These are phyloP conservation scores for Rhizophagus sp. DNA, from an alignment of 192 early-diverging fungal species.

Conservation along the genomic window DNA sequence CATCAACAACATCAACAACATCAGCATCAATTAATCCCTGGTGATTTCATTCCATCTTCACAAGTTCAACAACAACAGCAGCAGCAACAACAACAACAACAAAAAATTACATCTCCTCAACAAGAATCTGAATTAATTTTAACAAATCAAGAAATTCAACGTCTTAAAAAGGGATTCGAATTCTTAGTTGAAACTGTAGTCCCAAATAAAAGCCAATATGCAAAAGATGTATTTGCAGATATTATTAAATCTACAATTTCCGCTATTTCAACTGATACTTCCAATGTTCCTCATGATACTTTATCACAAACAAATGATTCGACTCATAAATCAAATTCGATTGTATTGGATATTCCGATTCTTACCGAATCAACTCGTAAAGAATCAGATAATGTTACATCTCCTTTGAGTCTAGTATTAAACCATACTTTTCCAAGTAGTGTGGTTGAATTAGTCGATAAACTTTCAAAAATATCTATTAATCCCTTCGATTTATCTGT, in stretches of 20 bases:
- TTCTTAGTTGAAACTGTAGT: neutral
- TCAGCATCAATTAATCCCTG: neutral
- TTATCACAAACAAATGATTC: neutral
- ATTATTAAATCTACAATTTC: neutral
- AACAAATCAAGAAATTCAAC: conserved; percentile 9
- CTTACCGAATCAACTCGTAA: neutral
- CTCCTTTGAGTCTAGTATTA: neutral
- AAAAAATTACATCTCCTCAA: neutral
- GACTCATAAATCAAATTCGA: neutral
- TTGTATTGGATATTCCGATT: conserved; percentile 21
- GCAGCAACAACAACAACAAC: neutral
- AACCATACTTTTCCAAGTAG: conserved; percentile 27
- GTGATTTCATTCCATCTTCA: neutral
- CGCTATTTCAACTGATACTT: neutral
- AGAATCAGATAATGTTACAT: neutral
- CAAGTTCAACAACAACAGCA: neutral
- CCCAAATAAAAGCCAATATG: neutral
- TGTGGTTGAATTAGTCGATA: conserved; percentile 26
- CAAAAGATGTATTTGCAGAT: neutral
- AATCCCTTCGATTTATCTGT: neutral
- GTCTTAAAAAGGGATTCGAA: conserved; percentile 10
- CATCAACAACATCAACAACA: conserved; percentile 12
- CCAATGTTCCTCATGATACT: neutral
- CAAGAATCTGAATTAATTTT: neutral
- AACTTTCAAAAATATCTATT: conserved; percentile 4